phyloP scores from a whole-genome alignment of 2,329 filamentous ascomycete species.

The Metarhizium brunneum region DNA sequence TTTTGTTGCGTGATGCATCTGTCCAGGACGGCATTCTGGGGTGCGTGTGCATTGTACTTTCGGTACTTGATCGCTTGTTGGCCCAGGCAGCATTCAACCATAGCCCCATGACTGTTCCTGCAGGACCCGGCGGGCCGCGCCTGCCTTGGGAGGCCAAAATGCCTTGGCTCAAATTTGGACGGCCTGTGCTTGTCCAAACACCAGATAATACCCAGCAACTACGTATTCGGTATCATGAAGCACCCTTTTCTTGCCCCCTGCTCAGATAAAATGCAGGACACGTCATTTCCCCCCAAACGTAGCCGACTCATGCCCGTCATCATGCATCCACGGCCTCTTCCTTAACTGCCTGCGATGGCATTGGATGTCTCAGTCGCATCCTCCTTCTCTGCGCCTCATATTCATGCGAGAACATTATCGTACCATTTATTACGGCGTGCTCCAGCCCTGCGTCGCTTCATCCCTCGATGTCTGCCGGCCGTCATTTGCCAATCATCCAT shows the following conservation, averaged over 20 bases:
- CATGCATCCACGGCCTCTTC: neutral
- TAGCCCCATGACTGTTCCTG: neutral
- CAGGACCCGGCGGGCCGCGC: neutral
- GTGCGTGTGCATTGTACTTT: neutral
- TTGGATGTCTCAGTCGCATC: too few species aligned
- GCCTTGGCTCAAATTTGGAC: too few species aligned
- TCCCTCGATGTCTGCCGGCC: neutral
- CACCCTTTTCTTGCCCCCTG: neutral
- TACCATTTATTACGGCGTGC: too few species aligned
- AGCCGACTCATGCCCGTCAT: neutral
- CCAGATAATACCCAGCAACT: too few species aligned
- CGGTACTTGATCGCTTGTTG: neutral
- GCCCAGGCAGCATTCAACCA: neutral
- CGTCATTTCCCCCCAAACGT: neutral
- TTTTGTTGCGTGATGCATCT: too few species aligned
- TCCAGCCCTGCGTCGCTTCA: too few species aligned
- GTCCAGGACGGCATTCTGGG: too few species aligned
- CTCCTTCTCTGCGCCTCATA: too few species aligned
- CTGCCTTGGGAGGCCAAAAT: neutral
- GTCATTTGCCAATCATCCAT: neutral
- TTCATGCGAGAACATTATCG: too few species aligned
- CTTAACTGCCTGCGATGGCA: too few species aligned
- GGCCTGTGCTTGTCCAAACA: too few species aligned
- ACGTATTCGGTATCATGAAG: neutral
- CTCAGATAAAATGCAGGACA: neutral